Conservation (phyloP, 2,329 filamentous ascomycete genomes). For the Zymoseptoria pseudotritici region DNA sequence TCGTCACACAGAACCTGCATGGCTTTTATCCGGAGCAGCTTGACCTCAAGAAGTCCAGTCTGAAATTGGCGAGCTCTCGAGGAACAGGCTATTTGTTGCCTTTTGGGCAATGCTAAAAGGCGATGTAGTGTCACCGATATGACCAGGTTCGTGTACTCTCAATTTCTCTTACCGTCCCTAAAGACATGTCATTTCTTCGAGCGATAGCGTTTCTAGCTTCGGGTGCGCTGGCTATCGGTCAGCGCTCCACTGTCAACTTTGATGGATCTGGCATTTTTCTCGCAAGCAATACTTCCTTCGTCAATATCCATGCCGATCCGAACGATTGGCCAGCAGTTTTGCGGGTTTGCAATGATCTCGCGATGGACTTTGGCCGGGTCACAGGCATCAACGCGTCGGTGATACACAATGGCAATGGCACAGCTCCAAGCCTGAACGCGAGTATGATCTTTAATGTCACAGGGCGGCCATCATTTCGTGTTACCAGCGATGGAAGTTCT, state of each 20-base stretch:
- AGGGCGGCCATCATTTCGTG: constrained; percentile 32
- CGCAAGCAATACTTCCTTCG: constrained; percentile 24
- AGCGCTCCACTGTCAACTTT: constrained; percentile 45
- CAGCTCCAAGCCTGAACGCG: constrained; percentile 35
- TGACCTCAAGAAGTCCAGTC: background rate
- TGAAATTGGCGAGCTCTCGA: background rate
- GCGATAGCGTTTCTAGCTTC: background rate
- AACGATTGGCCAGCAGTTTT: constrained; percentile 63
- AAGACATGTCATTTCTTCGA: background rate
- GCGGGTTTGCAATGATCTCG: constrained; percentile 59
- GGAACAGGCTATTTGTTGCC: background rate
- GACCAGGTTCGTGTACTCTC: background rate
- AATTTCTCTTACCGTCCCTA: background rate
- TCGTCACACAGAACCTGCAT: background rate
- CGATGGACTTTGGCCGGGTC: constrained; percentile 62
- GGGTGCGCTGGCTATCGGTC: constrained; percentile 36
- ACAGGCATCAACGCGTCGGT: constrained; percentile 57
- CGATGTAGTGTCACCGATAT: background rate
- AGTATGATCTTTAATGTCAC: constrained; percentile 38
- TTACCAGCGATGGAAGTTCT: constrained; percentile 13
- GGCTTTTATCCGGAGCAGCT: background rate
- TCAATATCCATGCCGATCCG: constrained; percentile 49
- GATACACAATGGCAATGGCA: constrained; percentile 34
- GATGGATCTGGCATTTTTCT: constrained; percentile 31
- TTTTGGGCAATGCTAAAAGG: background rate